A percentile compares a stretch with the other conserved stretches of the same genome.
phyloP scores from a whole-genome alignment of 139 green algal genomes.

The Closterium sp. region DNA sequence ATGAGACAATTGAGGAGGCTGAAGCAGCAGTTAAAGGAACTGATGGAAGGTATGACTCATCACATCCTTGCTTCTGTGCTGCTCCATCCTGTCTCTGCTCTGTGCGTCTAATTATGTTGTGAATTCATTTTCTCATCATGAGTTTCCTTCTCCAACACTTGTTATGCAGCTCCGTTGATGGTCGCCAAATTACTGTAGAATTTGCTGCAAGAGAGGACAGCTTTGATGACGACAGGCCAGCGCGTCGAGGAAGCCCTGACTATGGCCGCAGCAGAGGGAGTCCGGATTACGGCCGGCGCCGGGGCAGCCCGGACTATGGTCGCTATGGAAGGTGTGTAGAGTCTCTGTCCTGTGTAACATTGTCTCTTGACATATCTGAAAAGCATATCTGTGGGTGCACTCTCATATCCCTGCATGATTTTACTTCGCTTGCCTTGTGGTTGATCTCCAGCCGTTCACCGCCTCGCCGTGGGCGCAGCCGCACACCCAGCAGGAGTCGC shows the following conservation, averaged over 20 bases:
- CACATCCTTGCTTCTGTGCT: neutral
- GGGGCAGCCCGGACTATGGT: conserved; percentile 9
- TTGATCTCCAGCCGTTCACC: neutral
- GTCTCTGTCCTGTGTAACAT: neutral
- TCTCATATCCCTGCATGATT: neutral
- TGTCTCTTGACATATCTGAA: too few relatives aligned
- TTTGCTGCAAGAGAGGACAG: conserved; percentile 44
- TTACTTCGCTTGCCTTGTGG: neutral
- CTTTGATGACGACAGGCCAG: conserved; percentile 6
- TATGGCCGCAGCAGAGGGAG: neutral
- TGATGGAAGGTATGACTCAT: conserved; percentile 25
- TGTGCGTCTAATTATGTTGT: neutral
- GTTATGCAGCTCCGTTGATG: conserved; percentile 14
- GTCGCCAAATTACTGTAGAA: conserved; percentile 32
- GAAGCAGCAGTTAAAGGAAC: conserved; percentile 35
- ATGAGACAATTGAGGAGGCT: conserved; percentile 41
- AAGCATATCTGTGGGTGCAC: neutral
- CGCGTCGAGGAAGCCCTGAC: neutral
- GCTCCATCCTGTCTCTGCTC: neutral
- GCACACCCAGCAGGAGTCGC: neutral
- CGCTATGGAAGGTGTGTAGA: conserved; percentile 28
- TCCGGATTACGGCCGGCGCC: neutral
- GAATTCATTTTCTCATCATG: neutral
- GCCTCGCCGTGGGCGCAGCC: neutral
- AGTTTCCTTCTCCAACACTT: neutral